A percentile compares a stretch with the other conserved stretches of the same genome.
Conservation (phyloP, 2,329 filamentous ascomycete genomes). For the Aspergillus luchuensis region DNA sequence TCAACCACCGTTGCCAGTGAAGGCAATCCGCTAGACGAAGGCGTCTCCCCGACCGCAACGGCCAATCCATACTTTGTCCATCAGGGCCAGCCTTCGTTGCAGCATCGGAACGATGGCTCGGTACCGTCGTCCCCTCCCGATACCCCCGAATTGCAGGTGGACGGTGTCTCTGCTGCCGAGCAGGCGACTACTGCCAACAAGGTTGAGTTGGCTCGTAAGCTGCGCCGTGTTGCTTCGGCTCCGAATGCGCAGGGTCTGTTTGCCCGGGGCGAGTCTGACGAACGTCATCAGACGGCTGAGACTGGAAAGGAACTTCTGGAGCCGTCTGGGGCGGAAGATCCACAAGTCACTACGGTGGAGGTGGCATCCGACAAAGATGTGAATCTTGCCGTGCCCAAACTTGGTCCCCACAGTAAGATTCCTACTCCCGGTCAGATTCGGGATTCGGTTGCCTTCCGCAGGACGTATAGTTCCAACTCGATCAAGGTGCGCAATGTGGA, state of each 20-base stretch:
- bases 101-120: slow-evolving; percentile 92
- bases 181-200: slow-evolving; percentile 78
- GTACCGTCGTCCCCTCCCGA: slow-evolving; percentile 91
- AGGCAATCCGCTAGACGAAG: slow-evolving; percentile 85
- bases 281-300: slow-evolving; percentile 81
- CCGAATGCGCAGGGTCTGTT: slow-evolving; percentile 97
- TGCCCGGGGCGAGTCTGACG: slow-evolving; percentile 59
- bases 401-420: slow-evolving; percentile 62
- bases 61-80: slow-evolving; percentile 98
- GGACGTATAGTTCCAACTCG: slow-evolving; percentile 98
- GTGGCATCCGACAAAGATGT: slow-evolving; percentile 32
- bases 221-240: slow-evolving; percentile 91
- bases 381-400: slow-evolving; percentile 34
- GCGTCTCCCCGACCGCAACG: slow-evolving; percentile 85
- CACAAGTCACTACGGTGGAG: slow-evolving; percentile 59
- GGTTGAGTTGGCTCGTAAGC: slow-evolving; percentile 88
- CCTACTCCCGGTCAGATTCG: slow-evolving; percentile 67
- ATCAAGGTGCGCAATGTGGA: slow-evolving; percentile 98
- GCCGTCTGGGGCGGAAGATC: slow-evolving; percentile 55
- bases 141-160: slow-evolving; percentile 75
- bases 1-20: slow-evolving; percentile 91
- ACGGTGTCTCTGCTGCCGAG: slow-evolving; percentile 65
- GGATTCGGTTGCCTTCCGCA: slow-evolving; percentile 73
- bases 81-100: slow-evolving; percentile 87
- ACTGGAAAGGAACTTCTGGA: slow-evolving; percentile 76